Percentiles rank a stretch among this genome's conserved stretches.
Conservation (phyloP, 148 eudicot genomes). For the Nepenthes mirabilis region DNA sequence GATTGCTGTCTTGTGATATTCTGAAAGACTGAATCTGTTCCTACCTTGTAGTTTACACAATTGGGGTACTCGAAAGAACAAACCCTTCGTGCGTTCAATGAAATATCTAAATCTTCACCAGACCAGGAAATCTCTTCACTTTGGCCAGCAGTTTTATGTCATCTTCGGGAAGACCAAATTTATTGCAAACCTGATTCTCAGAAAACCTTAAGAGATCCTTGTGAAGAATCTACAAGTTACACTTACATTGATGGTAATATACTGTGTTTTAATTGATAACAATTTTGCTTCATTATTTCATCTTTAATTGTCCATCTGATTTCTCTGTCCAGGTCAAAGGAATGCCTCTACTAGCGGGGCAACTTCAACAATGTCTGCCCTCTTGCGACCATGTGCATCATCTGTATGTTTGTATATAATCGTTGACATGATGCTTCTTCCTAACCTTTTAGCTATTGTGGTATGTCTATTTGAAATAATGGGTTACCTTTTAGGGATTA, state of each 20-base stretch:
- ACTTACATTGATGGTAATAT: slow-evolving; percentile 26
- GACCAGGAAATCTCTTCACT: slow-evolving; percentile 36
- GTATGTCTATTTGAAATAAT: too few relatives aligned
- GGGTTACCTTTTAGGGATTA: too few relatives aligned
- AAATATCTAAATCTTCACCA: slow-evolving; percentile 32
- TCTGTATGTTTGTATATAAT: too few relatives aligned
- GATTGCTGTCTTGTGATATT: too few relatives aligned
- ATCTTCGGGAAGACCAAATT: slow-evolving; percentile 50
- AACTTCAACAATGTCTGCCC: too few relatives aligned
- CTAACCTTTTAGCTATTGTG: too few relatives aligned
- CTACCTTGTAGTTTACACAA: slow-evolving; percentile 27
- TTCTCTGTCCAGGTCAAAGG: too few relatives aligned
- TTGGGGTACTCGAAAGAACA: slow-evolving; percentile 55
- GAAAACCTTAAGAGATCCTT: slow-evolving; percentile 12
- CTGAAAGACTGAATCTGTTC: not conserved
- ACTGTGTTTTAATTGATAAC: not conserved
- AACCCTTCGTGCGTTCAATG: slow-evolving; percentile 33
- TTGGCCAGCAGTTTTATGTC: slow-evolving; percentile 58
- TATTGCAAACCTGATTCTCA: slow-evolving; percentile 15
- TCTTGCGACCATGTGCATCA: too few relatives aligned
- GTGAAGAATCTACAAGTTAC: slow-evolving; percentile 19
- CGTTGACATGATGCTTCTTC: too few relatives aligned
- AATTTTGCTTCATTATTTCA: too few relatives aligned
- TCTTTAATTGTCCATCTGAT: too few relatives aligned
- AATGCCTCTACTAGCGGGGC: too few relatives aligned